phyloP scores from a whole-genome alignment of 306 rosid species.

The Rubus idaeus region DNA sequence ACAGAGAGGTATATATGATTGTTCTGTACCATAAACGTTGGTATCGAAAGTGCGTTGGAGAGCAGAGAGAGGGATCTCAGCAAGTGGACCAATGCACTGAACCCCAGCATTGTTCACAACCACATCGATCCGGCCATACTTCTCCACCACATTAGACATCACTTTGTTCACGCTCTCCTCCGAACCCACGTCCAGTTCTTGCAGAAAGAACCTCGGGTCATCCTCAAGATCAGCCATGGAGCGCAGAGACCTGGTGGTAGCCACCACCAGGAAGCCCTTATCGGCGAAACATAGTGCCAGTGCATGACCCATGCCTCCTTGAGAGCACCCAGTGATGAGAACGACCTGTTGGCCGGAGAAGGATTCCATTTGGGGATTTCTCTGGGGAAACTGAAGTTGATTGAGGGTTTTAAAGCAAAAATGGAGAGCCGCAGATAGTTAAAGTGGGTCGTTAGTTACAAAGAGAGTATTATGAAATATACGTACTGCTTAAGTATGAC shows the following conservation, averaged over 20 bases:
- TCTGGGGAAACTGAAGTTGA: too few relatives aligned
- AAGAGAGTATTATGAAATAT: too few relatives aligned
- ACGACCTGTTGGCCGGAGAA: constrained; percentile 49
- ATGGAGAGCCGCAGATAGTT: too few relatives aligned
- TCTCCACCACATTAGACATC: constrained; percentile 41
- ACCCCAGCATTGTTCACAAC: constrained; percentile 86
- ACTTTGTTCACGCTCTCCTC: constrained; percentile 59
- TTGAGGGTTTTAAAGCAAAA: too few relatives aligned
- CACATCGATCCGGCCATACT: constrained; percentile 62
- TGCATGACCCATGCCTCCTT: constrained; percentile 74
- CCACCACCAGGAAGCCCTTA: constrained; percentile 59
- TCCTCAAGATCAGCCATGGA: constrained; percentile 59
- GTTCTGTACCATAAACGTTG: constrained; percentile 61
- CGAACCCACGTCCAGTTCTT: constrained; percentile 74
- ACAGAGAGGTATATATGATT: too few relatives aligned
- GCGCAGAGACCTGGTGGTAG: constrained; percentile 58
- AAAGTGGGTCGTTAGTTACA: too few relatives aligned
- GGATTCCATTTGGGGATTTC: constrained; percentile 14
- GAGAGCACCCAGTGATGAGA: constrained; percentile 67
- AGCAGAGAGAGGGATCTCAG: constrained; percentile 66
- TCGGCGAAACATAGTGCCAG: constrained; percentile 74
- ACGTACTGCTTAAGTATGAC: too few relatives aligned
- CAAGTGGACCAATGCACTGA: constrained; percentile 71
- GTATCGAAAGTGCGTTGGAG: constrained; percentile 59
- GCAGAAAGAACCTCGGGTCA: constrained; percentile 50